These are phyloP conservation scores for Starmera dryadoides DNA, from an alignment of 805 yeast genomes.

Conservation along the genomic window DNA sequence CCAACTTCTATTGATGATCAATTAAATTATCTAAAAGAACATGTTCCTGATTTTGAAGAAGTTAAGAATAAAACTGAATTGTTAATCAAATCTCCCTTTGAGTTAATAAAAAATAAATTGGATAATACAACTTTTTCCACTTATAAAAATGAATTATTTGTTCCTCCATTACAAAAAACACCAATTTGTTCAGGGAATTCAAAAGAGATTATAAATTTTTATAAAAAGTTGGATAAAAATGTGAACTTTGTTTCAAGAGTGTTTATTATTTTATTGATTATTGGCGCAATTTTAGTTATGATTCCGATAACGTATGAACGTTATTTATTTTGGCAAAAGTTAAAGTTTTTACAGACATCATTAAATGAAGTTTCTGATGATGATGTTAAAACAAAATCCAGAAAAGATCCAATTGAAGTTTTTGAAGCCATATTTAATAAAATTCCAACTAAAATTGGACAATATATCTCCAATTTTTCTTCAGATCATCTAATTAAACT, in stretches of 20 bases:
- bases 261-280: constrained; percentile 29
- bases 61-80: constrained; percentile 53
- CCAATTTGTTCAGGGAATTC: constrained; percentile 34
- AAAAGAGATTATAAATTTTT: constrained; percentile 32
- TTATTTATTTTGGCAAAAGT: constrained; percentile 38
- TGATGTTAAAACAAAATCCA: neutral
- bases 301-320: constrained; percentile 39
- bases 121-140: constrained; percentile 21
- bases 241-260: constrained; percentile 30
- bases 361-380: constrained; percentile 6
- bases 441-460: constrained; percentile 16
- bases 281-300: constrained; percentile 35
- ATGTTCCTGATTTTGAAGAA: constrained; percentile 59
- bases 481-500: constrained; percentile 7
- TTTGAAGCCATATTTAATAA: constrained; percentile 15
- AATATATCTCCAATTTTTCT: constrained; percentile 5
- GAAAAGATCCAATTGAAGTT: constrained; percentile 15
- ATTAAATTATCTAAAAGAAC: constrained; percentile 40
- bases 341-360: constrained; percentile 26
- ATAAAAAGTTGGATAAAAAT: constrained; percentile 20
- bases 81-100: constrained; percentile 56
- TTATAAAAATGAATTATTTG: constrained; percentile 24
- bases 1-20: constrained; percentile 57
- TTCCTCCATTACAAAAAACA: constrained; percentile 29
- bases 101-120: constrained; percentile 33